Base-by-base conservation (phyloP, 129 eudicot genomes). In the Flaveria robusta region DNA sequence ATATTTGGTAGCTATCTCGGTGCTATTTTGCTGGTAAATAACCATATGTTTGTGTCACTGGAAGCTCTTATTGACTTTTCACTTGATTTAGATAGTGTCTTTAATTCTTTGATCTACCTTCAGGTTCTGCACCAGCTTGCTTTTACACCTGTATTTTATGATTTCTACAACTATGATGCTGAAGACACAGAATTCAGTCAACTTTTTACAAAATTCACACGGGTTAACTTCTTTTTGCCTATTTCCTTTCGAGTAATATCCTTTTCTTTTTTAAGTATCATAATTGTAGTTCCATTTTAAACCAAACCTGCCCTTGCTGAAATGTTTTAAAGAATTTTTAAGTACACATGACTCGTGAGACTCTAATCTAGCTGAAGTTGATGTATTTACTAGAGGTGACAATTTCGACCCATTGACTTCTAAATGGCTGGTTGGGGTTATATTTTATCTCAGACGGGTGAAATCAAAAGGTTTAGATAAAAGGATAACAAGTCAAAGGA, bases 101-200 rank as follows among this genome's bases (percentile, higher is more conserved):
- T 42, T 29, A 59, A 58, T 9, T 64, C 71, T 66, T 46, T 68
- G 13, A 64, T 54, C 37, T 13, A 24, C 56, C 18, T 70, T 15
- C 64, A 82, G 86, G 71, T 49, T 72, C 71, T 82, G 47, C 56
- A 82, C 74, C 86, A 82, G 79, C 78, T 82, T 55, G 12, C 72
- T 45, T 78, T 82, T 47, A 82, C 86, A 29, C 86, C 86, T 41
- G 14, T 82, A n/a, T 26, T 82, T 76, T 72, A 77, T 77, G 82
- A 82, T 77, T 82, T 82, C 82, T 82, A 82, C 79, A 77, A 82
- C 60, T 82, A 82, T 23, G 86, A 82, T 15, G 75, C 45, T 77
- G 79, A 82, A 45, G 79, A 77, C 7, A 2, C 56, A 71, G 86
- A 82, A 66, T 82, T 29, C 39, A 59, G 75, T 66, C 75, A 71